phyloP scores from a whole-genome alignment of 192 early-diverging fungal species.

The Allomyces macrogynus region DNA sequence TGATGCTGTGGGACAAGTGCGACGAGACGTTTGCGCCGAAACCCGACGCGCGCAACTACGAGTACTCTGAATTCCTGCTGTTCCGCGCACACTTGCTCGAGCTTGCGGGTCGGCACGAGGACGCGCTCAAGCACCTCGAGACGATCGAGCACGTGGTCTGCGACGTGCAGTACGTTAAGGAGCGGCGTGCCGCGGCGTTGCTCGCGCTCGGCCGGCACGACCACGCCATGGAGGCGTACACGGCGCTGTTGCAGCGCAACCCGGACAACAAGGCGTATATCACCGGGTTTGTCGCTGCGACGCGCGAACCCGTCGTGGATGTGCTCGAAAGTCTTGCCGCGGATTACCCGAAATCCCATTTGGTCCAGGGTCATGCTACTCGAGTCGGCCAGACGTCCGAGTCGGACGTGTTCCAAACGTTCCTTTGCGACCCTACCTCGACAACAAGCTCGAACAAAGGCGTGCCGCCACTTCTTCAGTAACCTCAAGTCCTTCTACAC shows the following conservation, averaged over 20 bases:
- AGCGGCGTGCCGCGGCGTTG: constrained; percentile 49
- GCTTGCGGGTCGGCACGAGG: constrained; percentile 53
- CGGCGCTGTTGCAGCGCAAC: constrained; percentile 52
- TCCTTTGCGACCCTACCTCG: too few relatives aligned
- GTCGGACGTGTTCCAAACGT: too few relatives aligned
- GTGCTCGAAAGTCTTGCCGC: constrained; percentile 26
- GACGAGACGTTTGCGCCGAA: constrained; percentile 46
- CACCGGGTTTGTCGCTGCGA: constrained; percentile 32
- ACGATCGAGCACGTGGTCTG: constrained; percentile 48
- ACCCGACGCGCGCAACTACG: constrained; percentile 23
- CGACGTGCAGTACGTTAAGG: constrained; percentile 52
- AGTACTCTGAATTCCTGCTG: constrained; percentile 64
- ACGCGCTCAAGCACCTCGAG: constrained; percentile 56
- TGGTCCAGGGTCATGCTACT: too few relatives aligned
- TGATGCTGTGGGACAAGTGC: constrained; percentile 45
- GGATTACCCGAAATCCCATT: constrained; percentile 66
- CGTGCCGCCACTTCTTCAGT: too few relatives aligned
- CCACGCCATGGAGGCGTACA: constrained; percentile 56
- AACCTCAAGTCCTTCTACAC: too few relatives aligned
- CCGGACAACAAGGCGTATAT: constrained; percentile 61
- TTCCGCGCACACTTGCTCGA: constrained; percentile 75
- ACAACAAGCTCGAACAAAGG: too few relatives aligned
- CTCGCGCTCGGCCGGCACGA: constrained; percentile 40
- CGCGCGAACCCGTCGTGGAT: constrained; percentile 19
- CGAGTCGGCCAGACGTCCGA: too few relatives aligned